Base-by-base conservation (phyloP, 495 filamentous ascomycete species). In the Penicillium daleae region DNA sequence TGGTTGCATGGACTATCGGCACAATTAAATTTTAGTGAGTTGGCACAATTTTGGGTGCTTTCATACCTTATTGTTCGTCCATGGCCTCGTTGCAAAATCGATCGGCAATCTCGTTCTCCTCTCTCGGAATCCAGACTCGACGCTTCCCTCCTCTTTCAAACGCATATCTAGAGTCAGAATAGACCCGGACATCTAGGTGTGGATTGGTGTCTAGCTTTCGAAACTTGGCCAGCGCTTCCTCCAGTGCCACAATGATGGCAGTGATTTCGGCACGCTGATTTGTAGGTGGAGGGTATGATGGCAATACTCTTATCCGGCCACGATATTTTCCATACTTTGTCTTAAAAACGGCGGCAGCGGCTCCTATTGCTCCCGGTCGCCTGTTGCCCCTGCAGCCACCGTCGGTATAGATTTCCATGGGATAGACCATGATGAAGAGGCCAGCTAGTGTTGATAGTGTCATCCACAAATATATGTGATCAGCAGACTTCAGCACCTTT, bases 371-470 rank as follows among this genome's bases (percentile, higher is more conserved):
- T 1, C 35, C 22, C 0, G 35, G 32, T 9, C 51, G n/a, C 21
- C 76, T 74, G 59, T 78, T 78, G 53, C 60, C n/a, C 59, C 77
- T 65, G 39, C 77, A 80, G 40, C 70, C 73, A 35, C 80, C 78
- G 40, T 80, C 73, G 31, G 71, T 68, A 50, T 70, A 72, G 59
- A 81, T 74, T 37, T 69, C 32, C 73, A 82, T 79, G 8, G 53
- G 69, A 62, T 77, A 80, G n/a, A 68, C 66, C 73, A 79, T 78
- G 21, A 39, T 67, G 57, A 55, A 22, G 54, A 40, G 17, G 9
- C 12, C 15, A 35, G 15, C 6, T 8, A 1, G 15, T 10, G 2
- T n/a, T 31, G 19, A 32, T 9, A 15, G 33, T 37, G 33, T 13
- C 33, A 37, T 37, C 10, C 12, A 37, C 12, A 15, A 15, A 13